Evolutionary conservation across 2,329 filamentous ascomycete species (phyloP).

Genomic region (Trichoderma afroharzianum): DNA sequence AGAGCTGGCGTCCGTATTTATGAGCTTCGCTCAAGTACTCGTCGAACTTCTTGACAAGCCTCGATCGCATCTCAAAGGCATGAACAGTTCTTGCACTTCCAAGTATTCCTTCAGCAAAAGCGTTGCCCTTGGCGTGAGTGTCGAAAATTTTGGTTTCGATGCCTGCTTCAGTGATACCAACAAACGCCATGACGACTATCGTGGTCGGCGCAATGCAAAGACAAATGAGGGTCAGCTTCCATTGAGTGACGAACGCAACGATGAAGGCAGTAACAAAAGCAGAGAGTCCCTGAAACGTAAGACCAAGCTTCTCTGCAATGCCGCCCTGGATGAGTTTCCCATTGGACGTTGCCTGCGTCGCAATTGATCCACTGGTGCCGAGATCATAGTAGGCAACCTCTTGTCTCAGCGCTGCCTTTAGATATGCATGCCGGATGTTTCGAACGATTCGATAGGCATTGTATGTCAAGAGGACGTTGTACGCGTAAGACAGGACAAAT

Average conservation of each 20-base stretch:
- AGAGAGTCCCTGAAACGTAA: slow-evolving; percentile 38
- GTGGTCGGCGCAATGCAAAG: slow-evolving; percentile 28
- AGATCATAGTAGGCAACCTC: slow-evolving; percentile 49
- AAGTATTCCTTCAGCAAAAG: slow-evolving; percentile 37
- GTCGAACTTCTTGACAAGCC: slow-evolving; percentile 39
- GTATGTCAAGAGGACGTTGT: slow-evolving; percentile 44
- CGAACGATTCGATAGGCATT: slow-evolving; percentile 49
- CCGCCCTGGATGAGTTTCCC: slow-evolving; percentile 41
- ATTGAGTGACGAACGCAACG: slow-evolving; percentile 39
- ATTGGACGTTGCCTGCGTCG: slow-evolving; percentile 43
- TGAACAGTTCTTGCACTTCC: slow-evolving; percentile 40
- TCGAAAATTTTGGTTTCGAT: slow-evolving; percentile 35
- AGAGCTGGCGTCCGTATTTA: slow-evolving; percentile 36
- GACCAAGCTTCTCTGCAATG: slow-evolving; percentile 39
- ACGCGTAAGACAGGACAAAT: slow-evolving; percentile 48
- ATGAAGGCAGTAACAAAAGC: slow-evolving; percentile 38
- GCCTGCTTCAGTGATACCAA: slow-evolving; percentile 27
- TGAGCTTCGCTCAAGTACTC: slow-evolving; percentile 36
- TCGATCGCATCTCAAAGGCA: slow-evolving; percentile 40
- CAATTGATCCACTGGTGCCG: slow-evolving; percentile 39
- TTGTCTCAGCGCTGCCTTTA: slow-evolving; percentile 48
- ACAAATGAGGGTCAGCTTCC: slow-evolving; percentile 43
- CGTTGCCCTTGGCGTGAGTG: slow-evolving; percentile 33
- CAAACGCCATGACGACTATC: slow-evolving; percentile 31
- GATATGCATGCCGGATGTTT: slow-evolving; percentile 45